phyloP scores from a whole-genome alignment of 2,329 filamentous ascomycete genomes.

The Plectosphaerella sp. region DNA sequence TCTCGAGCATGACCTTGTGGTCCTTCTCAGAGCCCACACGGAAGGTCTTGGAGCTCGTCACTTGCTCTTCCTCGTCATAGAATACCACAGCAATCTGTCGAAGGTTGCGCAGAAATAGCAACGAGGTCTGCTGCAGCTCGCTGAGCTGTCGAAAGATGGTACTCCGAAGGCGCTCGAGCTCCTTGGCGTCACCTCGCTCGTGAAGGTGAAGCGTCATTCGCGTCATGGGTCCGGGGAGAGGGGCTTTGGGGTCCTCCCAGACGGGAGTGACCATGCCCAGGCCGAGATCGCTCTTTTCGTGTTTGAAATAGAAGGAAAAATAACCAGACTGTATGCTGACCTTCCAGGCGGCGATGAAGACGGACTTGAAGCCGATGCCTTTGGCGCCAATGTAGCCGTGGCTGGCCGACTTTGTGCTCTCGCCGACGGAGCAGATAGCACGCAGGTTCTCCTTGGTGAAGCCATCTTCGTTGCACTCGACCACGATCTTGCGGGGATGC shows the following conservation, averaged over 20 bases:
- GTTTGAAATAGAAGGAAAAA: conserved; percentile 39
- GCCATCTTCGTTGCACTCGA: conserved; percentile 48
- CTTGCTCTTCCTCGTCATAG: conserved; percentile 13
- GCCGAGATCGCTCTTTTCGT: conserved; percentile 33
- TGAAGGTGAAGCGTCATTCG: conserved; percentile 33
- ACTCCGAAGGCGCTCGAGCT: conserved; percentile 11
- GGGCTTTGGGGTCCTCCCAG: conserved; percentile 26
- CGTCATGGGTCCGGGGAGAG: conserved; percentile 16
- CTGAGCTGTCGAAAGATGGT: conserved; percentile 27
- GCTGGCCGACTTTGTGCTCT: conserved; percentile 37
- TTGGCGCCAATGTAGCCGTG: conserved; percentile 45
- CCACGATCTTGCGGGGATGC: conserved; percentile 27
- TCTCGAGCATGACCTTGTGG: conserved; percentile 6
- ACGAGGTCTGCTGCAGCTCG: conserved; percentile 29
- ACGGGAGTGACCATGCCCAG: conserved; percentile 45
- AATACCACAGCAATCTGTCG: conserved; percentile 23
- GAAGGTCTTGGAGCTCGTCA: conserved; percentile 6
- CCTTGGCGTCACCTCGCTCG: conserved; percentile 14
- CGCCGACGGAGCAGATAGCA: conserved; percentile 39
- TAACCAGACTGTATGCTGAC: conserved; percentile 38
- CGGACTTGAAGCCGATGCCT: conserved; percentile 47
- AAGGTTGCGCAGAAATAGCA: conserved; percentile 39
- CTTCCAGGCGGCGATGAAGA: conserved; percentile 40
- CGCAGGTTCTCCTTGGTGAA: conserved; percentile 34
- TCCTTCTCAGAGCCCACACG: conserved; percentile 1